Base-by-base conservation (phyloP, 1,139 yeast species). In the Diutina mesorugosa region DNA sequence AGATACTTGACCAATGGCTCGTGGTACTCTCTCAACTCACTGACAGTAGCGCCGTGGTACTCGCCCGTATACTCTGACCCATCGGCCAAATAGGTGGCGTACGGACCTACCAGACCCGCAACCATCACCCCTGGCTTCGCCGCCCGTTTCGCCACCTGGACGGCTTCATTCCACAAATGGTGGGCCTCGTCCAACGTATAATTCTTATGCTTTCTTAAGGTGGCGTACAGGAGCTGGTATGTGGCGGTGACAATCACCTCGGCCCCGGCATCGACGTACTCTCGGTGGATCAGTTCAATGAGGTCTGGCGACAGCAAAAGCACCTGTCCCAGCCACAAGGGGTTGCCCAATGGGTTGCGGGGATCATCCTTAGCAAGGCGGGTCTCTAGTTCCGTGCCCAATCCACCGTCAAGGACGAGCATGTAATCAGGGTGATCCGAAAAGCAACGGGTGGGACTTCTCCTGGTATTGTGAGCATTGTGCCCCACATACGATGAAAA, bases 1-100 rank as follows among this genome's bases (percentile, higher is more conserved):
- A 81, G 69, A 45, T 71, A 74, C 14, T 69, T 61, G 14, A 81
- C 68, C 60, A 85, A 69, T 8, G 77, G 78, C 16, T 61, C 56
- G 64, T 86, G 90, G 65, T 80, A 84, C 4, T 66, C 65, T 5
- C 61, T 63, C 56, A 85, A 64, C 9, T 68, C 68, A 2, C 64
- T 65, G 30, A 63, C 63, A 1, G 68, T 59, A 0, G 68, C 65
- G 7, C 65, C 69, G 16, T 67, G 70, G 63, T 86, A 86, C 45
- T 77, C 71, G 0, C 91, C 91, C 2, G 84, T 81, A 63, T 83
- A 86, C 63, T 86, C 93, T 1, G 84, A 74, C 0, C 90, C 90
- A 60, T 82, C 76, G 30, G 84, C 81, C 50, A 84, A 66, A 60
- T 67, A 81, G 0, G 89, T 85, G 1, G 90, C 91, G 64, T 80